Base-by-base conservation (phyloP, 2,329 filamentous ascomycete genomes). In the Coniochaeta hoffmannii region DNA sequence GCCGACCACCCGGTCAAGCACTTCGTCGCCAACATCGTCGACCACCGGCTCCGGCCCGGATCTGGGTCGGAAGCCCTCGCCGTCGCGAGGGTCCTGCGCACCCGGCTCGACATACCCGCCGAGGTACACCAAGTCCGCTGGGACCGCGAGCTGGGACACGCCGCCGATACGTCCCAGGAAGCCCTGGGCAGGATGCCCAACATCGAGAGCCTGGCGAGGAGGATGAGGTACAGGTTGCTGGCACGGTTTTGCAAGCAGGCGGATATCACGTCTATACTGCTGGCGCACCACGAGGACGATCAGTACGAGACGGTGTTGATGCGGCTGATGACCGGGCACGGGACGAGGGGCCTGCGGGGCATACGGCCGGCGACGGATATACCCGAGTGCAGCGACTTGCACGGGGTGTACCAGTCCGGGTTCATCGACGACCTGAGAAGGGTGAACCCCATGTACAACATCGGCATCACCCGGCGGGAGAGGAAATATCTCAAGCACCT, bases 241-340 rank as follows among this genome's bases (percentile, higher is more conserved):
- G 92, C 88, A 1, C 66, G 63, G 14, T 76, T 78, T 8, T 91
- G 88, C 66, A 69, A 69, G 15, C 67, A 72, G 1, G 62, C 73
- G 6, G 66, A 72, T 0, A 80, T 88, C 4, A 71, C 69, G 4
- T 81, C 82, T 19, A 68, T 97, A 1, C 79, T 97, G 36, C 74
- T 95, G 28, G 94, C 87, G 4, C 94, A 99, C 66, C 94, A 99
- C 67, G 76, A 81, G 59, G 92, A 97, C 64, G 94, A 99, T 64
- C 90, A 94, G 65, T 88, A 91, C 55, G 94, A 99, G 72, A 97
- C 92, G 0, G 78, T 95, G 4, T 71, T 97, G 51, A 88, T 91
- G 85, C 82, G 94, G 41, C 70, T 97, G 56, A 70, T 86, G 9
- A 75, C 76, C 3, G 85, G 86, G 0, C 87, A 90, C 63, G 74